Base-by-base conservation (phyloP, 164 flowering plant genomes). In the Vitis riparia region DNA sequence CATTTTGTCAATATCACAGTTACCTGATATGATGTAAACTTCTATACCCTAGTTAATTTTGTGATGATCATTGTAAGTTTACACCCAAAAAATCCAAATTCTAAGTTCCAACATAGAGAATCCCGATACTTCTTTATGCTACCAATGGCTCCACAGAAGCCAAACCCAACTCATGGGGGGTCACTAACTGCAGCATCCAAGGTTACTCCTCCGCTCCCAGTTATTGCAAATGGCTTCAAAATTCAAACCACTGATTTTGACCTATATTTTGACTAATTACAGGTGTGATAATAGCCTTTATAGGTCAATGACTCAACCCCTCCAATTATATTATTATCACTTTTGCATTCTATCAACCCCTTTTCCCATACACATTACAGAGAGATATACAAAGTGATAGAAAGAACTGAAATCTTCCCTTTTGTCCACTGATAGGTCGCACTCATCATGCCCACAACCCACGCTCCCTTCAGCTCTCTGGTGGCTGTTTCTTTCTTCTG, bases 401-500 rank as follows among this genome's bases (percentile, higher is more conserved):
- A 37, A 37, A 37, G 32, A 62, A 51, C 49, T 47, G 27, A 70
- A 73, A 76, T 64, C 67, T 66, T 71, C 68, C 74, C 51, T 71
- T 74, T 67, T 80, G 83, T 77, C 80, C 61, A 74, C 53, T 65
- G 83, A 80, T 60, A 72, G 69, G 80, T 80, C 80, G 69, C 78
- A 74, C 70, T 80, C 82, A 71, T 74, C 69, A 65, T 67, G 23
- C 70, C 79, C 75, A 73, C 66, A 65, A 66, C 69, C 73, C 71
- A 56, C 57, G 64, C 67, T 51, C 62, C 65, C 55, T 63, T 53
- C 13, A 2, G 56, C 56, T 12, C 56, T 53, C 30, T 49, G 30
- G 53, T 49, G 37, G 19, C 47, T 27, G n/a, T 65, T 66, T 16
- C 15, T 66, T 30, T 5, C 51, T 51, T 27, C 53, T 53, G 53